Conservation (phyloP, 106 monocot genomes). For the Acorus gramineus region DNA sequence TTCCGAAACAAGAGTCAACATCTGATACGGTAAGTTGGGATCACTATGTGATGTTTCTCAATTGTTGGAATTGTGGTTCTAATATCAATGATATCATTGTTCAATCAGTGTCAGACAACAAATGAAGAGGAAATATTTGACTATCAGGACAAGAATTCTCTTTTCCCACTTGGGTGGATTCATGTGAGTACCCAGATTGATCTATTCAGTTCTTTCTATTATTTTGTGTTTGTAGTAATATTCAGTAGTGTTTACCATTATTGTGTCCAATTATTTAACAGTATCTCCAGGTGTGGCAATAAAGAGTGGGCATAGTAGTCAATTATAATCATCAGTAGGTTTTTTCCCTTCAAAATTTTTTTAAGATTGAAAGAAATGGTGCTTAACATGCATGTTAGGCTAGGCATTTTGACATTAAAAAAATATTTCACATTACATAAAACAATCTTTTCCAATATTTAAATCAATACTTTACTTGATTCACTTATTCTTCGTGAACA, state of each 20-base stretch:
- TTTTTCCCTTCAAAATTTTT: too few species aligned
- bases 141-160: constrained; percentile 87
- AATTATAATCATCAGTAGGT: too few species aligned
- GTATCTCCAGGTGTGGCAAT: too few species aligned
- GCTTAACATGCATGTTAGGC: too few species aligned
- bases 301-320: too few species aligned
- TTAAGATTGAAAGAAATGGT: too few species aligned
- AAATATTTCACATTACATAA: too few species aligned
- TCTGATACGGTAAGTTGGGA: constrained; percentile 67
- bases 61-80: constrained; percentile 3
- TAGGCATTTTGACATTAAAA: too few species aligned
- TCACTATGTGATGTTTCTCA: neutral
- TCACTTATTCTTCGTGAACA: too few species aligned
- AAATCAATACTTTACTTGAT: too few species aligned
- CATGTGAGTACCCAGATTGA: constrained; percentile 48
- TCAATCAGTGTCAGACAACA: constrained; percentile 76
- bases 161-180: constrained; percentile 98
- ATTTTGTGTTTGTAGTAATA: neutral
- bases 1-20: constrained; percentile 92
- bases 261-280: neutral
- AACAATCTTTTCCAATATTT: too few species aligned
- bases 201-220: neutral
- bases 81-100: constrained; percentile 4
- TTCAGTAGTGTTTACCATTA: neutral
- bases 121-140: constrained; percentile 99